Percentiles rank a stretch among this genome's conserved stretches.
These are phyloP conservation scores for Candida chilensis DNA, from an alignment of 805 yeast genomes.

Conservation along the genomic window DNA sequence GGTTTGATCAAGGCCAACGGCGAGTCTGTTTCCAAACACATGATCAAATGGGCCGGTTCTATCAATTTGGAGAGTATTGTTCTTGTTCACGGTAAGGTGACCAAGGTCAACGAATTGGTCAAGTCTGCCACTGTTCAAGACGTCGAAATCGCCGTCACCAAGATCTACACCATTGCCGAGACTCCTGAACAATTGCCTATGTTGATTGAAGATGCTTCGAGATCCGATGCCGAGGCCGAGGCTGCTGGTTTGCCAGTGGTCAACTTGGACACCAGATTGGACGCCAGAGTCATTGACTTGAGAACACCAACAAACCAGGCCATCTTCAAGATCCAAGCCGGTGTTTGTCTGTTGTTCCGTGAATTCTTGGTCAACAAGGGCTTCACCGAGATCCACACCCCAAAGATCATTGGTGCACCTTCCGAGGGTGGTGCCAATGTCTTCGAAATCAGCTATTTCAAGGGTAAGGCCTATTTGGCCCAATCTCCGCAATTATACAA, in stretches of 20 bases:
- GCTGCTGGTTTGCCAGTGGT: slow-evolving; percentile 88
- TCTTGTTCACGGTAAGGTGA: slow-evolving; percentile 77
- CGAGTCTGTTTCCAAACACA: slow-evolving; percentile 77
- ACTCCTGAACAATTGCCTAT: slow-evolving; percentile 92
- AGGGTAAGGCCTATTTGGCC: slow-evolving; percentile 86
- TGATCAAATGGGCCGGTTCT: slow-evolving; percentile 93
- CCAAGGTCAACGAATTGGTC: slow-evolving; percentile 77
- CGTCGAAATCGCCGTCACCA: slow-evolving; percentile 71
- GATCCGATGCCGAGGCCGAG: slow-evolving; percentile 92
- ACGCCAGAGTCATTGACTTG: slow-evolving; percentile 89
- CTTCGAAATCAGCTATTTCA: slow-evolving; percentile 88
- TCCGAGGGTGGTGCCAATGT: slow-evolving; percentile 98
- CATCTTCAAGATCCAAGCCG: slow-evolving; percentile 88
- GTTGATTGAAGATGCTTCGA: slow-evolving; percentile 90
- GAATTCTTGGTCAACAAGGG: slow-evolving; percentile 64
- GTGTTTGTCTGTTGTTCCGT: slow-evolving; percentile 80
- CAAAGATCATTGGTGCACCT: slow-evolving; percentile 90
- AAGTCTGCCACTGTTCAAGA: slow-evolving; percentile 89
- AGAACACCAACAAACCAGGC: slow-evolving; percentile 98
- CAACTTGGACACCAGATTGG: slow-evolving; percentile 92
- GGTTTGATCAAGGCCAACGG: slow-evolving; percentile 73
- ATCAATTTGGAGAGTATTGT: slow-evolving; percentile 88
- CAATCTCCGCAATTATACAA: slow-evolving; percentile 98
- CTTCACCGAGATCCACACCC: slow-evolving; percentile 92
- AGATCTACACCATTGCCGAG: slow-evolving; percentile 71